phyloP scores from a whole-genome alignment of 2,329 filamentous ascomycete genomes.

The Colletotrichum lupini region DNA sequence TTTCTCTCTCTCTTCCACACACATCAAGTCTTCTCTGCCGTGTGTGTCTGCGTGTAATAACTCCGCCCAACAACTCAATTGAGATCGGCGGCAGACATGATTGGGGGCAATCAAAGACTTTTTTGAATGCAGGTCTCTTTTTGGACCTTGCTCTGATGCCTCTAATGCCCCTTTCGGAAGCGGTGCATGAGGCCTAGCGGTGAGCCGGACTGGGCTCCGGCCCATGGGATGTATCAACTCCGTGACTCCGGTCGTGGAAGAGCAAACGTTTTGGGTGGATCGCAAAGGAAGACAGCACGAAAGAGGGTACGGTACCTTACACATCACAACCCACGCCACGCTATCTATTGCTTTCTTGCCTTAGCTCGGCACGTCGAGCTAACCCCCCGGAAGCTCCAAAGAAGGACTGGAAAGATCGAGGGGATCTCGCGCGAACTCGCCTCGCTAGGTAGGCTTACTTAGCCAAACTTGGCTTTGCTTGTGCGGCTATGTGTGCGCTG shows the following conservation, averaged over 20 bases:
- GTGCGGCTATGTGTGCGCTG: neutral
- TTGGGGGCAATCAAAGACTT: neutral
- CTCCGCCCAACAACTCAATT: neutral
- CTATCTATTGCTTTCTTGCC: neutral
- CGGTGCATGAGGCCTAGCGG: neutral
- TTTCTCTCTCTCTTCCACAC: neutral
- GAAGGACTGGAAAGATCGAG: neutral
- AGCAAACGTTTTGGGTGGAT: no score
- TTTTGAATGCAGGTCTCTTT: neutral
- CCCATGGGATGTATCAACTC: neutral
- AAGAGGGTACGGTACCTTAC: neutral
- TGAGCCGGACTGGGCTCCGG: neutral
- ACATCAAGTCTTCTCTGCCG: no score
- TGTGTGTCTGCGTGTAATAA: neutral
- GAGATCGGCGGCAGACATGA: neutral
- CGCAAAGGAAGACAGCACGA: no score
- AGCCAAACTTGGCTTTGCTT: no score
- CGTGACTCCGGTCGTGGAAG: neutral
- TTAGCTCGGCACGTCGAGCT: neutral
- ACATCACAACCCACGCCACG: neutral
- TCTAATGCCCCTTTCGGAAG: neutral
- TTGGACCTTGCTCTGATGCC: neutral
- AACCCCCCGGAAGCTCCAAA: neutral
- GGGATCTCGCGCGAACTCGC: neutral
- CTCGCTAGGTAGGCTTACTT: neutral